These are phyloP conservation scores for Medicago ruthenica DNA, from an alignment of 306 rosid species.

Conservation along the genomic window DNA sequence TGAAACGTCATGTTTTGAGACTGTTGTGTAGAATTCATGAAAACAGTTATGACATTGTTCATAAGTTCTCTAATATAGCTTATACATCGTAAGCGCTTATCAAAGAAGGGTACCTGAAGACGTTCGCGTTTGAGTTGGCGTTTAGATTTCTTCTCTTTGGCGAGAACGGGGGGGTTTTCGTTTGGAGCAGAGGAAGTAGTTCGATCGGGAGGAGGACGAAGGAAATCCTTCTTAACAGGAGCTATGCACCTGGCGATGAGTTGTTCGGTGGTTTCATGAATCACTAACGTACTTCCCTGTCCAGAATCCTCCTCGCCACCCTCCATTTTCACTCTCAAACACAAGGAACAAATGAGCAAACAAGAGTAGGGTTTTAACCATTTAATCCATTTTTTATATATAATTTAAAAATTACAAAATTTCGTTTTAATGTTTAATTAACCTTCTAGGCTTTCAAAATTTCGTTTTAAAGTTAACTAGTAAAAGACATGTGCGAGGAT, in stretches of 20 bases:
- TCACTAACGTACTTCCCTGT: background rate
- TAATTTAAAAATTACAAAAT: too few species aligned
- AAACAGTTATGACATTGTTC: too few species aligned
- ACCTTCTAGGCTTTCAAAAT: too few species aligned
- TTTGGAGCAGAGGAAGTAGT: constrained; percentile 36
- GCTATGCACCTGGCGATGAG: constrained; percentile 80
- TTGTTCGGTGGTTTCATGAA: constrained; percentile 60
- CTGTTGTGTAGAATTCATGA: too few species aligned
- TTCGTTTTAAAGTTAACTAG: too few species aligned
- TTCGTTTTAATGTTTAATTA: too few species aligned
- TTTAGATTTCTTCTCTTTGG: constrained; percentile 86
- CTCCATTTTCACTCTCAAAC: background rate
- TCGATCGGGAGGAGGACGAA: constrained; percentile 72
- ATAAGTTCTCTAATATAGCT: too few species aligned
- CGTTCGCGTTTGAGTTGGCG: constrained; percentile 98
- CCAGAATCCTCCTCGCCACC: constrained; percentile 32
- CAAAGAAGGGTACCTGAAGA: constrained; percentile 62
- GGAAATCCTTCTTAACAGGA: constrained; percentile 71
- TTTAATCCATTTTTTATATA: background rate
- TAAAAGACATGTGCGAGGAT: too few species aligned
- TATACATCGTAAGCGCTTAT: too few species aligned
- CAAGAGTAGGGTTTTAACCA: constrained; percentile 5
- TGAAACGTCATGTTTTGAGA: background rate
- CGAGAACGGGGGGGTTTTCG: constrained; percentile 46
- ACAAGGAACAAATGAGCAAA: background rate